Percentiles rank a stretch among this genome's conserved stretches.
Conservation (phyloP, 805 yeast species). For the Lipomyces chichibuensis region DNA sequence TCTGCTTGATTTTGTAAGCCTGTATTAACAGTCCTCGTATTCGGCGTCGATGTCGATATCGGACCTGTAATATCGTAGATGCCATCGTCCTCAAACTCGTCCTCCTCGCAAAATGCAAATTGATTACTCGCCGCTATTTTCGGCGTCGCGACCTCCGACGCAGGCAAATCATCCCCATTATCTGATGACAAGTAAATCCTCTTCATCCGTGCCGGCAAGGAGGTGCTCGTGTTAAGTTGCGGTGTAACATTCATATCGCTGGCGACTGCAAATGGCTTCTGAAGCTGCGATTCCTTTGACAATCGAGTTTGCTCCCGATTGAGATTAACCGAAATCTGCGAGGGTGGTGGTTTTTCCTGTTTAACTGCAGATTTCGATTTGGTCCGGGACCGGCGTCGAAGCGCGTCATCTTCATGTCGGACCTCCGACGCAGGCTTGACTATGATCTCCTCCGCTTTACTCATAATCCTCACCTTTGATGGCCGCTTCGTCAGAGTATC, state of each 20-base stretch:
- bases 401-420: conserved; percentile 4
- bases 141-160: background rate
- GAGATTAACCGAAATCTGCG: no score
- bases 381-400: background rate
- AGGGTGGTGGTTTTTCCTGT: background rate
- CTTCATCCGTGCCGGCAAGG: background rate
- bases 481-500: background rate
- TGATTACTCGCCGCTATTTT: background rate
- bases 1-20: background rate
- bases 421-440: background rate
- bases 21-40: background rate
- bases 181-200: background rate
- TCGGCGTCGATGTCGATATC: conserved; percentile 3
- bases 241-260: background rate
- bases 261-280: background rate
- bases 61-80: background rate
- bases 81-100: background rate
- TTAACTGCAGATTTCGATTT: background rate
- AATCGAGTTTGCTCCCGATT: background rate
- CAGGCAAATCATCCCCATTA: background rate
- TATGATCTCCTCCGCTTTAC: conserved; percentile 12
- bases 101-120: background rate
- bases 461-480: conserved; percentile 11
- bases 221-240: background rate
- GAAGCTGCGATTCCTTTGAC: background rate